phyloP scores from a whole-genome alignment of 2,329 filamentous ascomycete genomes.

The Pseudogymnoascus sp. region DNA sequence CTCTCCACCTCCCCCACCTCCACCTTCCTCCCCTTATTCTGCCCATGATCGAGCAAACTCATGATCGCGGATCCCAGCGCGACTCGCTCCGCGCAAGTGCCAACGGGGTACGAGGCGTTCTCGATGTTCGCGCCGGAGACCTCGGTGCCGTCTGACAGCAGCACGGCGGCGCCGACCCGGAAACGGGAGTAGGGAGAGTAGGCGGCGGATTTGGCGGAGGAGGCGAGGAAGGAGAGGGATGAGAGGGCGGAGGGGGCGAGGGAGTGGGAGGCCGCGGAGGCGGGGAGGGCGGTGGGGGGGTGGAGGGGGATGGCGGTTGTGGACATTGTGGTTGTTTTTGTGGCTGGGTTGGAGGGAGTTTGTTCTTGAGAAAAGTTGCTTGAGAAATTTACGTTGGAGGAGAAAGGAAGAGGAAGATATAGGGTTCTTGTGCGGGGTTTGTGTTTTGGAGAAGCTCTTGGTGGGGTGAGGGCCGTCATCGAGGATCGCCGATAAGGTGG shows the following conservation, averaged over 20 bases:
- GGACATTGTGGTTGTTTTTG: not conserved
- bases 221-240: not conserved
- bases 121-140: constrained; percentile 85
- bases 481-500: not conserved
- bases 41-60: constrained; percentile 16
- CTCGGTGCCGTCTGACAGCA: constrained; percentile 62
- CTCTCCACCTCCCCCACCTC: constrained; percentile 23
- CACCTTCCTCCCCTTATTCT: constrained; percentile 9
- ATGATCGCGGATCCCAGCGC: constrained; percentile 73
- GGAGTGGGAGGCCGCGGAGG: not conserved
- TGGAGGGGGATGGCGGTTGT: not conserved
- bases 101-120: constrained; percentile 85
- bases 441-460: not conserved
- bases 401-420: not conserved
- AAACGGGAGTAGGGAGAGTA: constrained; percentile 72
- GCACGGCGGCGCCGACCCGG: constrained; percentile 75
- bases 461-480: not conserved
- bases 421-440: not conserved
- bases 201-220: not conserved
- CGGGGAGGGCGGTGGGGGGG: not conserved
- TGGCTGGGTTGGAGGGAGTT: not conserved
- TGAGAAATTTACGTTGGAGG: not conserved
- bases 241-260: not conserved
- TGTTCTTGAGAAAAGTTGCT: not conserved
- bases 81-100: constrained; percentile 92